Evolutionary conservation across 1,139 yeast genomes (phyloP).

Genomic region (Hansenula sp.): DNA sequence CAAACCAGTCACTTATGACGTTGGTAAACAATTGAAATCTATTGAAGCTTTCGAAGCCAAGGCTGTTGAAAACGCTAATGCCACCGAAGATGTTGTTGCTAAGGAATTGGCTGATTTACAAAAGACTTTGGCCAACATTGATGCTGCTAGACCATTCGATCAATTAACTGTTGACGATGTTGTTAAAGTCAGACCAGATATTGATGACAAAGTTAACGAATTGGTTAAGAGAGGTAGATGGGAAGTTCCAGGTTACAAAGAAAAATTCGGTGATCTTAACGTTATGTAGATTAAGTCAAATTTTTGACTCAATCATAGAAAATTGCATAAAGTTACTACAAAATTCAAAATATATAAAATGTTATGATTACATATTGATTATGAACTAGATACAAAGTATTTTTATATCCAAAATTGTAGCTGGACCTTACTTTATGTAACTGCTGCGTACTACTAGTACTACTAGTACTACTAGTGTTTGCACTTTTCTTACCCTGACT

Average conservation of each 20-base stretch:
- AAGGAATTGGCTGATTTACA: conserved; percentile 84
- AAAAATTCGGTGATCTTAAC: conserved; percentile 93
- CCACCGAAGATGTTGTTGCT: conserved; percentile 84
- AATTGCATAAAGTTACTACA: not conserved
- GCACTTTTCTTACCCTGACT: too few relatives aligned
- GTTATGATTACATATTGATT: conserved; percentile 14
- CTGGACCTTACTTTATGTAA: too few relatives aligned
- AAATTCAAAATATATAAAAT: not conserved
- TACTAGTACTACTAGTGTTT: too few relatives aligned
- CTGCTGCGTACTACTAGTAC: too few relatives aligned
- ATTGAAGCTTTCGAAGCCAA: conserved; percentile 91
- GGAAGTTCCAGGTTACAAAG: conserved; percentile 98
- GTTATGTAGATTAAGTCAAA: conserved; percentile 78
- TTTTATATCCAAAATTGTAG: not conserved
- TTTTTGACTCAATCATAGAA: not conserved
- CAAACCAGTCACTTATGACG: conserved; percentile 82
- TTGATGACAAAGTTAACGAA: conserved; percentile 91
- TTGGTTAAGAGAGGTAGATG: conserved; percentile 97
- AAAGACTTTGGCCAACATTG: conserved; percentile 87
- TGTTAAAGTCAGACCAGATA: conserved; percentile 93
- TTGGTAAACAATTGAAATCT: conserved; percentile 84
- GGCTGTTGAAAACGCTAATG: conserved; percentile 94
- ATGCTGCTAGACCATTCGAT: conserved; percentile 95
- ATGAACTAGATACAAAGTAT: conserved; percentile 4
- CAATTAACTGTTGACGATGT: conserved; percentile 95